These are phyloP conservation scores for Xylariomycetidae sp. DNA, from an alignment of 2,329 filamentous ascomycete genomes.

Conservation along the genomic window DNA sequence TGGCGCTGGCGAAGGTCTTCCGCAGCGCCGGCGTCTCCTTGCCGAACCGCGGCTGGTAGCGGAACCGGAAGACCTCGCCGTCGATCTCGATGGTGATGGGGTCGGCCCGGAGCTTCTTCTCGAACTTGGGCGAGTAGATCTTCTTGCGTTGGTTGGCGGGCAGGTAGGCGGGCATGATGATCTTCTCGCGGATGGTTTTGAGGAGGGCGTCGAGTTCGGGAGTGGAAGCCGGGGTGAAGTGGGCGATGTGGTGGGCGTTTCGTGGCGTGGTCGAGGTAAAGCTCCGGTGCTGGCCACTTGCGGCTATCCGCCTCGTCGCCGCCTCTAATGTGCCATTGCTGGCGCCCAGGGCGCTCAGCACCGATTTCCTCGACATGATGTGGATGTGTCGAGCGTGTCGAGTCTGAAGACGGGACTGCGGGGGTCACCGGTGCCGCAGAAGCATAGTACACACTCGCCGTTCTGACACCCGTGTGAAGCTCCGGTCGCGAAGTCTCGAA, in stretches of 20 bases:
- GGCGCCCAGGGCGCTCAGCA: conserved; percentile 19
- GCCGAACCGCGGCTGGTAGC: conserved; percentile 35
- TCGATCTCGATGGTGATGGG: conserved; percentile 54
- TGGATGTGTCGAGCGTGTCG: background rate
- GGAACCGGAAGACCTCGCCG: conserved; percentile 48
- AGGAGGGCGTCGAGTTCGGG: conserved; percentile 48
- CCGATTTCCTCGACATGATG: conserved; percentile 22
- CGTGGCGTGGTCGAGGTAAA: conserved; percentile 13
- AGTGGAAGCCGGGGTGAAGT: conserved; percentile 46
- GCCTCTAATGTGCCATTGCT: conserved; percentile 20
- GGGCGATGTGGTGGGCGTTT: conserved; percentile 26
- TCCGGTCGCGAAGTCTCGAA: conserved; percentile 4
- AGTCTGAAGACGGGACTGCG: background rate
- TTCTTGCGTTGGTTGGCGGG: conserved; percentile 45
- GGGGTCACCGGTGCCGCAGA: no score
- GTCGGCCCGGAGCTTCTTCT: conserved; percentile 44
- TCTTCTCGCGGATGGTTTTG: conserved; percentile 46
- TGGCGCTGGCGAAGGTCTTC: conserved; percentile 29
- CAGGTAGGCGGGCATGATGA: conserved; percentile 58
- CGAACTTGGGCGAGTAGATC: conserved; percentile 42
- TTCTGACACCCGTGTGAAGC: no score
- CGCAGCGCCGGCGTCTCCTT: conserved; percentile 37
- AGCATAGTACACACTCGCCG: no score
- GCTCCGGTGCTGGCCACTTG: conserved; percentile 15
- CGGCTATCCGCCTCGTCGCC: conserved; percentile 17